Evolutionary conservation across 768 basidiomycete genomes (phyloP).

Genomic region (Phaeotremella skinneri): DNA sequence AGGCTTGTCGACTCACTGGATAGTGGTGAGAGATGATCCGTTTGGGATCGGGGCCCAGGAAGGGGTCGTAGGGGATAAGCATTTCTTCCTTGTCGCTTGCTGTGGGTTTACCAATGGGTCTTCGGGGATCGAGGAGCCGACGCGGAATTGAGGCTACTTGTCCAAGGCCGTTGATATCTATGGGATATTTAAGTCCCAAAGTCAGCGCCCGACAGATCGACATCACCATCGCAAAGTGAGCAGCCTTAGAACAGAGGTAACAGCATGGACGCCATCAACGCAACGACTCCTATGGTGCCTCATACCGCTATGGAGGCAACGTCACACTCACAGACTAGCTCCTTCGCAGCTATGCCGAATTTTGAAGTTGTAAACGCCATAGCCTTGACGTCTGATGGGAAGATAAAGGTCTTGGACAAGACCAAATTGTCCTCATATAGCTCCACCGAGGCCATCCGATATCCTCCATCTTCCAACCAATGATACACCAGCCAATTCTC

Average conservation of each 20-base stretch:
- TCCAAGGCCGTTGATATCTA: constrained; percentile 73
- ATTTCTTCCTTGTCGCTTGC: constrained; percentile 77
- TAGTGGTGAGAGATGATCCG: constrained; percentile 62
- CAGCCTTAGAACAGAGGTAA: too few species aligned
- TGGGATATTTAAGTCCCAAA: constrained; percentile 4
- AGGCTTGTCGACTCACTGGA: constrained; percentile 54
- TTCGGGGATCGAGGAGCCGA: constrained; percentile 73
- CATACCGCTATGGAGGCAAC: too few species aligned
- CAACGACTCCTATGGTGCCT: too few species aligned
- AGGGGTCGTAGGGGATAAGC: constrained; percentile 77
- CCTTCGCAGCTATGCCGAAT: constrained; percentile 81
- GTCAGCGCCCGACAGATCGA: neutral
- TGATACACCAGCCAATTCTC: constrained; percentile 95
- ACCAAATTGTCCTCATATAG: constrained; percentile 79
- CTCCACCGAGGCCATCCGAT: constrained; percentile 76
- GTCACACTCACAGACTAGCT: constrained; percentile 78
- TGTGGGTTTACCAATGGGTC: constrained; percentile 74
- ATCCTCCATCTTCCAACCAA: constrained; percentile 70
- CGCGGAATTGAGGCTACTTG: constrained; percentile 74
- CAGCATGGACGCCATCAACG: too few species aligned
- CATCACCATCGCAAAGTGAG: neutral
- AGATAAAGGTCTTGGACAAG: constrained; percentile 68
- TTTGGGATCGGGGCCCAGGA: constrained; percentile 68
- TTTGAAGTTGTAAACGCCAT: constrained; percentile 76
- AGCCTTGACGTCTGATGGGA: constrained; percentile 67